These are phyloP conservation scores for Cladosporium sp. DNA, from an alignment of 2,329 filamentous ascomycete species.

Conservation along the genomic window DNA sequence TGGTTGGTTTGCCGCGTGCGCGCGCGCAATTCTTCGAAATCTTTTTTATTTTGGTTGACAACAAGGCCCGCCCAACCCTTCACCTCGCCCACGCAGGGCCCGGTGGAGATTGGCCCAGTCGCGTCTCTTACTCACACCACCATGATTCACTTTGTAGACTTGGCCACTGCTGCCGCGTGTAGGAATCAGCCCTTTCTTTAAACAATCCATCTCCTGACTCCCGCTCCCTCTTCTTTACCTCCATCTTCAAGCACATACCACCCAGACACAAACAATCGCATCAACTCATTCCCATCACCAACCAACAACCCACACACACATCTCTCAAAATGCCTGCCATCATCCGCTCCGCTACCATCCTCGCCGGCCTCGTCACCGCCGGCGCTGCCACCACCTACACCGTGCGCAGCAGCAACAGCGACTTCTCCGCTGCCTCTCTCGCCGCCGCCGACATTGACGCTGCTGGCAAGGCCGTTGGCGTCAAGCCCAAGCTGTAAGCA, in stretches of 20 bases:
- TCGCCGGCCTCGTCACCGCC: constrained; percentile 25
- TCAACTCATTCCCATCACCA: not conserved
- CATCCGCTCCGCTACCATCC: constrained; percentile 24
- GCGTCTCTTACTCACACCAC: constrained; percentile 17
- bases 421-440: constrained; percentile 27
- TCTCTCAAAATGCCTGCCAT: constrained; percentile 20
- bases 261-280: not conserved
- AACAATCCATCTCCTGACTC: constrained; percentile 3
- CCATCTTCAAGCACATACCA: not conserved
- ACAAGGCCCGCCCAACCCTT: constrained; percentile 11
- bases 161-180: constrained; percentile 9
- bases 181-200: constrained; percentile 8
- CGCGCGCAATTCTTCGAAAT: not conserved
- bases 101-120: constrained; percentile 18
- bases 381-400: constrained; percentile 25
- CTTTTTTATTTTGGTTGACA: constrained; percentile 16
- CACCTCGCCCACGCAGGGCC: not conserved
- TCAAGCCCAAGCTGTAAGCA: constrained; percentile 24
- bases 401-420: constrained; percentile 19
- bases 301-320: constrained; percentile 3
- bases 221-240: not conserved
- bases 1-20: not conserved
- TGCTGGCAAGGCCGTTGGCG: constrained; percentile 6
- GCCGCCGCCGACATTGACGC: constrained; percentile 26
- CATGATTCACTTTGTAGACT: not conserved